phyloP scores from a whole-genome alignment of 345 rosid species.

The Cardamine chenopodiifolia region DNA sequence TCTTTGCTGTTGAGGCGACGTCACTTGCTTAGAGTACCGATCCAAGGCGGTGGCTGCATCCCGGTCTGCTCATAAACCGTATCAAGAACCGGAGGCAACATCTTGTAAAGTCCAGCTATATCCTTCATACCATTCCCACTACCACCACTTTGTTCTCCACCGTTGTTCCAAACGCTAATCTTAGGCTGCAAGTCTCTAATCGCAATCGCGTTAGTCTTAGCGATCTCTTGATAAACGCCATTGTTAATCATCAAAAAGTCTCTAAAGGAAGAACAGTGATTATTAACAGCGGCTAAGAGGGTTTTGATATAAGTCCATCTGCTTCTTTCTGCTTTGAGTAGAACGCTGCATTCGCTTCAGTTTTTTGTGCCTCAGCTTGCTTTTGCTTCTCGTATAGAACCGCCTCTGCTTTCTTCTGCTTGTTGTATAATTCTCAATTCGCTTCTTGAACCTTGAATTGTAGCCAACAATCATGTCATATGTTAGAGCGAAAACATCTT shows the following conservation, averaged over 20 bases:
- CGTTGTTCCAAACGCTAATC: neutral
- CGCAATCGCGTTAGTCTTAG: neutral
- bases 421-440: neutral
- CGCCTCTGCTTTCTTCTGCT: neutral
- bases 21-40: conserved; percentile 45
- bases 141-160: neutral
- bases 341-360: neutral
- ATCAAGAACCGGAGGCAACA: conserved; percentile 71
- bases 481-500: neutral
- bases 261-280: neutral
- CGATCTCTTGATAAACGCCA: neutral
- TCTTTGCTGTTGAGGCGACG: neutral
- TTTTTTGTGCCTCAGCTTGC: neutral
- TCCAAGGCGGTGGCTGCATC: conserved; percentile 73
- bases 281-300: neutral
- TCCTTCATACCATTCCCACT: conserved; percentile 54
- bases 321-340: neutral
- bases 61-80: conserved; percentile 86
- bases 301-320: neutral
- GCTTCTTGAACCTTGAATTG: conserved; percentile 59
- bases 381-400: neutral
- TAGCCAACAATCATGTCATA: neutral
- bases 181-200: neutral
- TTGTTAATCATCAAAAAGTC: neutral
- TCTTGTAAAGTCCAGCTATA: conserved; percentile 66